phyloP scores from a whole-genome alignment of 305 asterid species.

The Euphrasia arctica region DNA sequence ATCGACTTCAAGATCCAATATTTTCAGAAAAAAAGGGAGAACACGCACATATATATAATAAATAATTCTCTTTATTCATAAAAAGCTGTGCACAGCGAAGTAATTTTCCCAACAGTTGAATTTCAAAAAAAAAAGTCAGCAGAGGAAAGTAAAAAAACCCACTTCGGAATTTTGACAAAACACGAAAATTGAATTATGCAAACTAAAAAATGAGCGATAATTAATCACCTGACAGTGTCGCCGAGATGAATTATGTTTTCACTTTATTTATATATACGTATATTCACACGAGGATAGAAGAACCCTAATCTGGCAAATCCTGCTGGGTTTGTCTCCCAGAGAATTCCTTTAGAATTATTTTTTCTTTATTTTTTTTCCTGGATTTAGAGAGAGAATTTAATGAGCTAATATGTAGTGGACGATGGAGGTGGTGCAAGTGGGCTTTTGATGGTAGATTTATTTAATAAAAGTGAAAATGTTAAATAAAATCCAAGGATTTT shows the following conservation, averaged over 20 bases:
- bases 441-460: constrained; percentile 1
- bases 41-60: neutral
- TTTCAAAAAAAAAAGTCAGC: constrained; percentile 28
- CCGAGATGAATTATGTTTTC: constrained; percentile 26
- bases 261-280: constrained; percentile 20
- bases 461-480: no score
- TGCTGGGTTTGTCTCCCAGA: constrained; percentile 24
- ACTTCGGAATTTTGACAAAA: constrained; percentile 20
- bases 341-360: constrained; percentile 27
- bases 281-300: constrained; percentile 27
- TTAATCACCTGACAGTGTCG: constrained; percentile 43
- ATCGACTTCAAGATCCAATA: constrained; percentile 54
- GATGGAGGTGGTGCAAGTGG: constrained; percentile 34
- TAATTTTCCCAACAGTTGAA: constrained; percentile 23
- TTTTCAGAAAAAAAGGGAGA: constrained; percentile 21
- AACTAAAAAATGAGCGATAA: constrained; percentile 36
- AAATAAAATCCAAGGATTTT: neutral
- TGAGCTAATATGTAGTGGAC: constrained; percentile 19
- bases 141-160: constrained; percentile 28
- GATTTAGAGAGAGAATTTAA: constrained; percentile 22
- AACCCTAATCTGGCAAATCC: constrained; percentile 56
- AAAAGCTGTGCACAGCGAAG: constrained; percentile 20
- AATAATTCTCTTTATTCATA: neutral
- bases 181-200: constrained; percentile 1
- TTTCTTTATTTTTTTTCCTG: constrained; percentile 25